phyloP scores from a whole-genome alignment of 345 rosid species.

The Eucalyptus camaldulensis region DNA sequence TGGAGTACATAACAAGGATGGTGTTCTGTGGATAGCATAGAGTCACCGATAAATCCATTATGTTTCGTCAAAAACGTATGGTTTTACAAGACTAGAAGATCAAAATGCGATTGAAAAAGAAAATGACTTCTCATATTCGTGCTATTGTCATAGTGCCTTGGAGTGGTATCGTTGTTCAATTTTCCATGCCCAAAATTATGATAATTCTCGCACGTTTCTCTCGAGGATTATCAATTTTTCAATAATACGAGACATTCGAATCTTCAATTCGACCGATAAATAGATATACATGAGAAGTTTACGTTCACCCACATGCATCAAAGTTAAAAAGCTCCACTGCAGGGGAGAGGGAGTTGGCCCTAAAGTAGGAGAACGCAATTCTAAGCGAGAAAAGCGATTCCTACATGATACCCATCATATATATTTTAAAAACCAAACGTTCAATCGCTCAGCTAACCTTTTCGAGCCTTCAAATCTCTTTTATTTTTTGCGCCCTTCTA shows the following conservation, averaged over 20 bases:
- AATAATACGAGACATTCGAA: rapidly evolving
- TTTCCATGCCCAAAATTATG: not conserved
- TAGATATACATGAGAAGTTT: not conserved
- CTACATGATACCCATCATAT: rapidly evolving
- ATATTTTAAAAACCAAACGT: not conserved
- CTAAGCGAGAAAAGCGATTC: not conserved
- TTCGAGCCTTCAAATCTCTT: not conserved
- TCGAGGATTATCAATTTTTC: not conserved
- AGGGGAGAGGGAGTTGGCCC: not conserved
- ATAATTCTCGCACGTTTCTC: not conserved
- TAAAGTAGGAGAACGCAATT: not conserved
- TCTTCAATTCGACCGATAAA: not conserved
- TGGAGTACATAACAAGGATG: not conserved
- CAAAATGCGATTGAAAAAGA: not conserved
- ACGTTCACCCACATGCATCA: not conserved
- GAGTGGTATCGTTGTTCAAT: not conserved
- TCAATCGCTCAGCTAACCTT: not conserved
- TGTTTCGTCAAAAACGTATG: rapidly evolving
- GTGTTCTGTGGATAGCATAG: not conserved
- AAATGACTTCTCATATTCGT: not conserved
- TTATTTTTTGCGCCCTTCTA: not conserved
- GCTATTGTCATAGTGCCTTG: not conserved
- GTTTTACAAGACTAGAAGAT: not conserved
- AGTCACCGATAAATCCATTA: rapidly evolving
- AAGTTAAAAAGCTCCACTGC: not conserved